Evolutionary conservation across 1,284 basidiomycete genomes (phyloP).

Genomic region (Peniophora sp.): DNA sequence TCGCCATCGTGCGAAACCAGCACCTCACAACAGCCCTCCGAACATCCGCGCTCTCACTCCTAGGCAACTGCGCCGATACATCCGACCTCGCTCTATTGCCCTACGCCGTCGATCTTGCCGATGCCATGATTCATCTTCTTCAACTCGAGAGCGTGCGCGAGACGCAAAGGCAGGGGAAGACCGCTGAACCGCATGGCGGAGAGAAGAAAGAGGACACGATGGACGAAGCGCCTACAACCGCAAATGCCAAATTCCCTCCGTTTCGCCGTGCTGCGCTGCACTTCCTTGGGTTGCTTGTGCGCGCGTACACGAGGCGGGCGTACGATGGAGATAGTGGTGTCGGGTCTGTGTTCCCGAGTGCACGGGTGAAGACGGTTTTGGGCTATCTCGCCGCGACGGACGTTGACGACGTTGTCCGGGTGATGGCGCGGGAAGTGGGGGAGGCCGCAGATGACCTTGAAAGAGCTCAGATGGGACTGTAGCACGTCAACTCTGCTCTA

Average conservation of each 20-base stretch:
- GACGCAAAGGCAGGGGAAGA: constrained; percentile 3
- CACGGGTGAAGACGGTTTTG: constrained; percentile 55
- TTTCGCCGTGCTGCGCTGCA: constrained; percentile 78
- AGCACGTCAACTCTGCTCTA: too few species aligned
- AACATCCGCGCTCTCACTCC: constrained; percentile 76
- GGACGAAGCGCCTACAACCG: constrained; percentile 48
- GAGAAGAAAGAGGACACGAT: constrained; percentile 25
- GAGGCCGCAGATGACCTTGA: constrained; percentile 50
- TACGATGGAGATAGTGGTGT: constrained; percentile 31
- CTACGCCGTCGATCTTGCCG: constrained; percentile 55
- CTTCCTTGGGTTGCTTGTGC: constrained; percentile 62
- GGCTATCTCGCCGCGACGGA: constrained; percentile 70
- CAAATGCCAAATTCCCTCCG: constrained; percentile 65
- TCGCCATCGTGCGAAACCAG: constrained; percentile 47
- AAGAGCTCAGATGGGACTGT: constrained; percentile 20
- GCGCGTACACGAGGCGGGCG: constrained; percentile 38
- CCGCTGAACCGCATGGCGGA: constrained; percentile 10
- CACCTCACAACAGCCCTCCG: constrained; percentile 67
- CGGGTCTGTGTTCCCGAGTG: constrained; percentile 24
- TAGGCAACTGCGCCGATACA: constrained; percentile 66
- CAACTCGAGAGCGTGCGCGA: constrained; percentile 58
- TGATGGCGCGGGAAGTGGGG: constrained; percentile 72
- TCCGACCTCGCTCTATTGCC: constrained; percentile 54
- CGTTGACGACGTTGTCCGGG: constrained; percentile 61
- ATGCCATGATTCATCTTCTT: constrained; percentile 70